Conservation (phyloP, 1,284 basidiomycete species). For the Boletus smithii region DNA sequence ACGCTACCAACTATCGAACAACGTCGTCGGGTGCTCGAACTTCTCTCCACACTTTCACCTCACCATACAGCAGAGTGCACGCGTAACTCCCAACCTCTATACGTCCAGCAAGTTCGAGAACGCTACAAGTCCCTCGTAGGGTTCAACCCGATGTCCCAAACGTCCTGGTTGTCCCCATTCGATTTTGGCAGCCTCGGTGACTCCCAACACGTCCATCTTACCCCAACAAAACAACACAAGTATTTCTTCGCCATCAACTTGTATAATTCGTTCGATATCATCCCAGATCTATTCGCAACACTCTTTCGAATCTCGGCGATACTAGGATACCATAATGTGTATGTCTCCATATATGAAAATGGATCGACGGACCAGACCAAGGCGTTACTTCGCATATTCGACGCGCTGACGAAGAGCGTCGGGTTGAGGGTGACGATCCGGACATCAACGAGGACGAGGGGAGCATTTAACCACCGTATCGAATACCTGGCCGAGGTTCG, state of each 20-base stretch:
- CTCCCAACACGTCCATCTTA: constrained; percentile 40
- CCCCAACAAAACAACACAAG: constrained; percentile 71
- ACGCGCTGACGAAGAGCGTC: constrained; percentile 82
- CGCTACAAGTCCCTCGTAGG: constrained; percentile 83
- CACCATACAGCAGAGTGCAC: constrained; percentile 93
- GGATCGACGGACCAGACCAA: constrained; percentile 96
- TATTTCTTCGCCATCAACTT: constrained; percentile 98
- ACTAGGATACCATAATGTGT: constrained; percentile 93
- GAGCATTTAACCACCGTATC: constrained; percentile 97
- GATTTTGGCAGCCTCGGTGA: constrained; percentile 44
- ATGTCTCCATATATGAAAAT: constrained; percentile 97
- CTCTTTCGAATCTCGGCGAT: constrained; percentile 88
- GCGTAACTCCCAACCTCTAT: constrained; percentile 75
- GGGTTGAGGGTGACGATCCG: constrained; percentile 90
- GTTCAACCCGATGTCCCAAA: constrained; percentile 54
- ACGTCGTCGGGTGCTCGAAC: constrained; percentile 78
- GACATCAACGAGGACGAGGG: constrained; percentile 85
- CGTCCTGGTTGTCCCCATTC: constrained; percentile 60
- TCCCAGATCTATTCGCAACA: constrained; percentile 94
- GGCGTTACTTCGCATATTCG: constrained; percentile 88
- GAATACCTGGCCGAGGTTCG: constrained; percentile 97
- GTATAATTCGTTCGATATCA: constrained; percentile 97
- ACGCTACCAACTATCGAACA: constrained; percentile 74
- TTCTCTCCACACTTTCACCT: constrained; percentile 80
- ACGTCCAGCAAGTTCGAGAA: constrained; percentile 78